Evolutionary conservation across 495 filamentous ascomycete genomes (phyloP), one percentile per base, ranked within the genome.

Genomic region (Aspergillus diversus): DNA sequence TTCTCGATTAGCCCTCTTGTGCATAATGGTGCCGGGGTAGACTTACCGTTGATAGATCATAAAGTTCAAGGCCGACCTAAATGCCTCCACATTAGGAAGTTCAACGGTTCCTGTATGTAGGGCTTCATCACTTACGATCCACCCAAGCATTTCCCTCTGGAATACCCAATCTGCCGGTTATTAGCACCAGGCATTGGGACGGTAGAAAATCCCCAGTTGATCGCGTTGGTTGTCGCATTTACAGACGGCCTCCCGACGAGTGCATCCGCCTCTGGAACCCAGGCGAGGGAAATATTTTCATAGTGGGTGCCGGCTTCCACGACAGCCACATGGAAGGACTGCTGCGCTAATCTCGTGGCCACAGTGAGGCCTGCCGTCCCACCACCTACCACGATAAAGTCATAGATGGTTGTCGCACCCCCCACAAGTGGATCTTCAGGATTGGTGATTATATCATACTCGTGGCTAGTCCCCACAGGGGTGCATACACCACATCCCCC

Each of bases 241-340:
- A 47, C 48, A 1, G 62, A 53, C 7, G 62, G 59, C 21, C 21
- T 27, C 4, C 63, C 48, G 3, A 55, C 43, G 12, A 65, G 34
- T 13, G 60, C 37, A 57, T 67, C 85, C 73, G 55, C 81, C 67
- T 66, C 78, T 72, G 66, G 72, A 11, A 72, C 53, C 5, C 47
- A 63, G 3, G 66, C 67, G 11, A 76, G 12, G 5, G 72, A 74
- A 35, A 80, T 75, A 5, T 75, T 46, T 65, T 88, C 79, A 58
- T 87, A 88, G 57, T 80, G 75, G 0, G 77, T 78, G 9, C 86
- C 86, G 4, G 86, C 85, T 71, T 89, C 86, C 13, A 89, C 69
- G 6, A 88, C 69, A 1, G 79, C 81, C 4, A 84, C 79, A 5
- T 48, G 70, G 47, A 72, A 68, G 0, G 67, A 61, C 33, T 73